phyloP scores from a whole-genome alignment of 1,139 yeast genomes.

The Scheffersomyces stambukii region DNA sequence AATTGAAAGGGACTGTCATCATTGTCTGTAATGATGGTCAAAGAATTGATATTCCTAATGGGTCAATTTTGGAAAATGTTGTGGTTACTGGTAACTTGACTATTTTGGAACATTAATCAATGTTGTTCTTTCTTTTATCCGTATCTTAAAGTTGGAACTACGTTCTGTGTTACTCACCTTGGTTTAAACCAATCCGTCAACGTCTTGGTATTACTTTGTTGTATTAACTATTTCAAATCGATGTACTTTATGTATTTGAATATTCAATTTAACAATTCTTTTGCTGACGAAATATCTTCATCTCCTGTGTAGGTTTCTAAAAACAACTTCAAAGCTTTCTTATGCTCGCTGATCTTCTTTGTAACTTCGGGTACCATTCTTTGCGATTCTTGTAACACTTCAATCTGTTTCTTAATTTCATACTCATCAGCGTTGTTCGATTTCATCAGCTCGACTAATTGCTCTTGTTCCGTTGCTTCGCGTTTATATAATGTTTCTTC shows the following conservation, averaged over 20 bases:
- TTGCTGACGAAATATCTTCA: conserved; percentile 43
- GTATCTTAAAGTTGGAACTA: too few species aligned
- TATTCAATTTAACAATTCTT: conserved; percentile 16
- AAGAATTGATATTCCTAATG: conserved; percentile 95
- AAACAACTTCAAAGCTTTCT: conserved; percentile 35
- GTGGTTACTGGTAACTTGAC: conserved; percentile 97
- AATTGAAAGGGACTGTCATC: conserved; percentile 93
- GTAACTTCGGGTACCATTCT: conserved; percentile 64
- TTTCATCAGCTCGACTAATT: conserved; percentile 42
- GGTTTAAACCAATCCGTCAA: background rate
- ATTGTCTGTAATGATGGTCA: conserved; percentile 97
- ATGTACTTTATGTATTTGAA: conserved; percentile 1
- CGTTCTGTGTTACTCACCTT: too few species aligned
- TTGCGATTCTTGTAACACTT: conserved; percentile 65
- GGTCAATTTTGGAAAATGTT: conserved; percentile 88
- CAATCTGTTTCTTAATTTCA: conserved; percentile 61
- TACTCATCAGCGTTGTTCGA: conserved; percentile 55
- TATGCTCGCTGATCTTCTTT: conserved; percentile 48
- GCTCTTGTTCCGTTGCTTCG: conserved; percentile 61
- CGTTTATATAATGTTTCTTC: conserved; percentile 63
- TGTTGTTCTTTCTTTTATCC: too few species aligned
- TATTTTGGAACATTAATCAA: conserved; percentile 79
- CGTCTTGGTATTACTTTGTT: background rate
- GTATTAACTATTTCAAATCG: background rate
- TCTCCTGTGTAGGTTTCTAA: conserved; percentile 39